Percentiles rank a stretch among this genome's conserved stretches.
phyloP scores from a whole-genome alignment of 495 filamentous ascomycete species.

The Polyplosphaeria fusca region DNA sequence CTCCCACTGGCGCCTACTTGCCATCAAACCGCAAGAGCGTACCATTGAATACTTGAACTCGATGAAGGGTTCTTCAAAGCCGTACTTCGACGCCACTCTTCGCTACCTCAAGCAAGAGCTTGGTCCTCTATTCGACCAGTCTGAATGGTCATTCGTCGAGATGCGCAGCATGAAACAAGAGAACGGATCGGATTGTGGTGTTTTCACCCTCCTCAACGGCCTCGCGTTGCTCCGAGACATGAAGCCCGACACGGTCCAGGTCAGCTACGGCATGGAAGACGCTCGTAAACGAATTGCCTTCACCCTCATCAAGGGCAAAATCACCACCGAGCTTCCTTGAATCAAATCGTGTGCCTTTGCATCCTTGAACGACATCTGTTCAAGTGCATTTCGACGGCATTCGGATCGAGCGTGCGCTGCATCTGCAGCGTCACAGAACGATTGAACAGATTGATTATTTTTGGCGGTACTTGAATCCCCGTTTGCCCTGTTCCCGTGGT shows the following conservation, averaged over 20 bases:
- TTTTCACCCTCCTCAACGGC: constrained; percentile 52
- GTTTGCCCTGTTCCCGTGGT: too few species aligned
- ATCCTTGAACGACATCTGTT: too few species aligned
- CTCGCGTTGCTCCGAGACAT: constrained; percentile 30
- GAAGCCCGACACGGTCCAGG: constrained; percentile 12
- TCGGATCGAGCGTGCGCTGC: too few species aligned
- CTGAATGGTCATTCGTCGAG: constrained; percentile 59
- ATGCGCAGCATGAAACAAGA: constrained; percentile 54
- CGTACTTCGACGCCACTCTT: constrained; percentile 1
- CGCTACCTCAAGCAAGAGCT: constrained; percentile 60
- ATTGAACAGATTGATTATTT: too few species aligned
- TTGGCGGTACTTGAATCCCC: too few species aligned
- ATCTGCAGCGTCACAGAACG: too few species aligned
- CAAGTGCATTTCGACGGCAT: too few species aligned
- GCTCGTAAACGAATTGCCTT: constrained; percentile 32
- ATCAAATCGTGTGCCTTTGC: too few species aligned
- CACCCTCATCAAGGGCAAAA: constrained; percentile 26
- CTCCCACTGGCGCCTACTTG: constrained; percentile 63
- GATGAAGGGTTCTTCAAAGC: constrained; percentile 31
- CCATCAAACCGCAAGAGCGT: constrained; percentile 61
- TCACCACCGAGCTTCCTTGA: background rate
- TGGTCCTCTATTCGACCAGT: constrained; percentile 51
- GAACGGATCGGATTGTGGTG: constrained; percentile 77
- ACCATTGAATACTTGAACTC: constrained; percentile 76
- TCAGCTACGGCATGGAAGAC: constrained; percentile 22